Base-by-base conservation (phyloP, 2,329 filamentous ascomycete species). In the Hortaea sp. region DNA sequence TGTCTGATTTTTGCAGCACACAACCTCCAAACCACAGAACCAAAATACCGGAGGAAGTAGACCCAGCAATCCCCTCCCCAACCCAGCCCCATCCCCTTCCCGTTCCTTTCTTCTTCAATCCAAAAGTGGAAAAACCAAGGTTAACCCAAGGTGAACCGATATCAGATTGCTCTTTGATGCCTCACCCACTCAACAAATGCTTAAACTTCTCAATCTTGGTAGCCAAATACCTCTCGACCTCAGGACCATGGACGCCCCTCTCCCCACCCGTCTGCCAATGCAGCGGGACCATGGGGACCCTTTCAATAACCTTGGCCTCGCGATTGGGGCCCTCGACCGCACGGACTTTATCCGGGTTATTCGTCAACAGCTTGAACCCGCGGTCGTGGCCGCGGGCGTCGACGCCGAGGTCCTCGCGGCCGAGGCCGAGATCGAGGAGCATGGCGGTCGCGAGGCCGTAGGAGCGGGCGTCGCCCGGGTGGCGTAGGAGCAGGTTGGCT, bases 371-470 rank as follows among this genome's bases (percentile, higher is more conserved):
- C 32, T 86, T 75, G 44, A 97, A 82, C 29, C 89, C 85, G 9
- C 70, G 66, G 56, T 94, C 75, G 1, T 71, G 76, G 2, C 75
- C 78, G 2, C 7, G 32, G n/a, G 7, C 2, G 32, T 35, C 32
- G 7, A 3, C 3, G 3, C 32, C 32, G 2, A 35, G 32, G n/a
- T 9, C n/a, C 32, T 35, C n/a, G 32, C 32, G 32, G n/a, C n/a
- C 32, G 6, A 81, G 76, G 0, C 87, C 89, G 29, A 98, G 70
- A 68, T 98, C 92, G 50, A 82, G 74, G 45, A 98, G 72, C 76
- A 98, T 97, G 0, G 90, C 89, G 1, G 92, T 98, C 2, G 92
- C 92, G n/a, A 98, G 70, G 1, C 92, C 92, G 61, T 98, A 98
- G 57, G 87, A 95, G 45, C 92, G 75, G 20, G 92, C 92, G 65